Evolutionary conservation across 2,329 filamentous ascomycete genomes (phyloP), one percentile per base, ranked within the genome.

Genomic region (Ilyonectria sp.): DNA sequence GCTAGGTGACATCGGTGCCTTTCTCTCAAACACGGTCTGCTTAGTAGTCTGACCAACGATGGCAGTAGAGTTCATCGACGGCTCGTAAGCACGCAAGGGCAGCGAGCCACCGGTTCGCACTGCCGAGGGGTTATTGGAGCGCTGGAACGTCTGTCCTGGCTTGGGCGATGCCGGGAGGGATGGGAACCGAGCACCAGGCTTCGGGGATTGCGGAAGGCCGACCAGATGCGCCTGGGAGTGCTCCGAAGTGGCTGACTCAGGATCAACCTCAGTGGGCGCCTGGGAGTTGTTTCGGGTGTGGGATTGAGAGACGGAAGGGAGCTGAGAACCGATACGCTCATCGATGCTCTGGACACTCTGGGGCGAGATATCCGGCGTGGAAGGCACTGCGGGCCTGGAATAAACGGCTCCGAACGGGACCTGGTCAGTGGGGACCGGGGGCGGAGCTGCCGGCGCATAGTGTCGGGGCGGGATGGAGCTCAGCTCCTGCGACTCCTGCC

Each of bases 21-120:
- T 82, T 35, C 90, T 83, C 74, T 91, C 89, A 69, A 92, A 88
- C 1, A 90, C 87, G 0, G 90, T 92, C 77, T 91, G 89, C 81
- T 90, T 91, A 31, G 88, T 89, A 4, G 82, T 86, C 59, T 84
- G 82, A 7, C 77, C 70, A 37, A 81, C 79, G 6, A 84, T 82
- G 5, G 81, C 82, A 2, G 88, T 88, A 31, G 88, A 89, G 57
- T 79, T 79, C 53, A 89, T 69, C 1, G 86, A 76, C n/a, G 87
- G 85, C 75, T 91, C 89, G 70, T 90, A 91, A 7, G 89, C 88
- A 67, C 89, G 87, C 59, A 91, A 81, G 0, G 90, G 90, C 44
- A 92, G 82, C 1, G 85, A 78, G 44, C 89, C 88, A 47, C 86
- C 87, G 3, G 86, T 85, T 59, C 88, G 86, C 35, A 90, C 83